These are phyloP conservation scores for Vinca major DNA, from an alignment of 305 asterid genomes.

Conservation along the genomic window DNA sequence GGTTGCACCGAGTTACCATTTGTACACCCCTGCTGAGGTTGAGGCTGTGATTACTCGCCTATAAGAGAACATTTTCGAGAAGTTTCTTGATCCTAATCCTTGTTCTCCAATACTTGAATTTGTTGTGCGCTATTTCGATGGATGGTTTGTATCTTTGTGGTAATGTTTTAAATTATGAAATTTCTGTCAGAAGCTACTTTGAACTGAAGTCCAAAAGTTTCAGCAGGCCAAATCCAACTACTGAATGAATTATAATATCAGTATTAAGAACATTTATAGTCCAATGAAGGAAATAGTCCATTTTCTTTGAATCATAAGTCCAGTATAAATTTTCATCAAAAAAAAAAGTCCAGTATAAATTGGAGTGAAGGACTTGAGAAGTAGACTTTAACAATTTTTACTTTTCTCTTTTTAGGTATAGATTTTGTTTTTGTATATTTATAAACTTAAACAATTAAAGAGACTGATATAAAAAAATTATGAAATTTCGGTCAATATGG, in stretches of 20 bases:
- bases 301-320: neutral
- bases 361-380: too few species aligned
- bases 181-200: conserved; percentile 6
- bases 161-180: neutral
- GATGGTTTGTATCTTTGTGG: neutral
- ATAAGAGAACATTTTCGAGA: conserved; percentile 21
- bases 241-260: neutral
- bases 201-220: too few species aligned
- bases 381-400: too few species aligned
- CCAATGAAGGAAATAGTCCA: neutral
- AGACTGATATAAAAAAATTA: too few species aligned
- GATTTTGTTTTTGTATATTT: too few species aligned
- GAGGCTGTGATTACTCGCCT: conserved; percentile 73
- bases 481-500: too few species aligned
- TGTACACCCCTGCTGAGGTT: conserved; percentile 69
- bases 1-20: conserved; percentile 75
- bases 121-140: conserved; percentile 10
- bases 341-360: too few species aligned
- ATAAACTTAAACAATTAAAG: too few species aligned
- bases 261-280: too few species aligned
- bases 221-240: neutral
- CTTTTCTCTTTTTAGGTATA: too few species aligned
- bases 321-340: neutral
- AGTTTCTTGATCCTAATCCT: neutral
- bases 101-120: conserved; percentile 5